Evolutionary conservation across 495 filamentous ascomycete genomes (phyloP), one percentile per base, ranked within the genome.

Genomic region (Platismatia glauca): DNA sequence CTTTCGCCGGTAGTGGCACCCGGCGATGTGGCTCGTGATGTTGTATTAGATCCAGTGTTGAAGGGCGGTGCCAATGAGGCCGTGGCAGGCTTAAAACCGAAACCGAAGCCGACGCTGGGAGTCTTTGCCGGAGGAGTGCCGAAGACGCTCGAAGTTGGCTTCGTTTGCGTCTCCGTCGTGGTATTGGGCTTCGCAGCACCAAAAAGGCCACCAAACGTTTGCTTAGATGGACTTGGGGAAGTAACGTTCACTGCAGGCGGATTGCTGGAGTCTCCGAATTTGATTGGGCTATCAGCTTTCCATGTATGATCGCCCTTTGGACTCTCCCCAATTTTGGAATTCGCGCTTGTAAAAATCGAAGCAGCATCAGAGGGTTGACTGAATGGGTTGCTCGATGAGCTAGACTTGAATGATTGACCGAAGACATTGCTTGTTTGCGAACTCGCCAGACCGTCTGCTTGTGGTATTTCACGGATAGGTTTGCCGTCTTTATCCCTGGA

Each of bases 21-120:
- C 4, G 84, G 85, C 18, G 84, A 83, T n/a, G 83, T 81, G 41
- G 79, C 79, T n/a, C 80, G 78, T 27, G 82, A 83, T 48, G 84
- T 82, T 24, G 64, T 70, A 43, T 71, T 65, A 9, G 73, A 69
- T 20, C 64, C 70, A 13, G 73, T 61, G 24, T 73, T 70, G 22
- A 74, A 71, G 13, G 78, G 77, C 33, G 75, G 71, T 27, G 75
- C 71, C 20, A 76, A 64, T 11, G 71, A 69, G 34, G 72, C 71
- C 1, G 66, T 58, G 3, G 71, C 50, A 29, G 72, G 58, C 46
- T 78, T 72, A 12, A 79, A 79, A 8, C 76, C 72, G 48, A 75
- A 67, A 53, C 62, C 67, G 34, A 67, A 55, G 16, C 38, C 55
- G 3, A 43, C 31, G 37, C 37, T 67, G 29, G 69, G 39, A 27